phyloP scores from a whole-genome alignment of 306 rosid genomes.

The Glycine soja region DNA sequence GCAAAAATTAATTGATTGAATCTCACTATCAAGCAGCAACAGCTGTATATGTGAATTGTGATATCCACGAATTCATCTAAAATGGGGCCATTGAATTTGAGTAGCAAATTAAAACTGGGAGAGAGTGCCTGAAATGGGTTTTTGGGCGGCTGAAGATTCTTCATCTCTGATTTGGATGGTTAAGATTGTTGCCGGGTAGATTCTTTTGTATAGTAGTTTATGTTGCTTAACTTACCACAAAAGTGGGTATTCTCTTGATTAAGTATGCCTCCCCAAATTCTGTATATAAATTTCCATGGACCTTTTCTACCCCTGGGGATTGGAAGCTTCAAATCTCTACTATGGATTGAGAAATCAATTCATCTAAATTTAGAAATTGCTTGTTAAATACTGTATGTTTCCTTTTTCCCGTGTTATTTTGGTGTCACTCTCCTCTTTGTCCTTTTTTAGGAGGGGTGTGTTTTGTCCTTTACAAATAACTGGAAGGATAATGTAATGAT shows the following conservation, averaged over 20 bases:
- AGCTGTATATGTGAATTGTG: constrained; percentile 49
- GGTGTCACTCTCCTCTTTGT: background rate
- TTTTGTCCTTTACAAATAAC: background rate
- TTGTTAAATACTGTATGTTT: background rate
- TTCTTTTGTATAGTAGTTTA: constrained; percentile 50
- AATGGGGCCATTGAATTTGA: constrained; percentile 44
- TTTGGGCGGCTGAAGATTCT: constrained; percentile 44
- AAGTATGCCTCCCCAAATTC: constrained; percentile 17
- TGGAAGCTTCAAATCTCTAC: constrained; percentile 20
- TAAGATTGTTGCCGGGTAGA: constrained; percentile 38
- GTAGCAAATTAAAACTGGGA: constrained; percentile 31
- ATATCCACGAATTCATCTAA: constrained; percentile 49
- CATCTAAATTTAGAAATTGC: background rate
- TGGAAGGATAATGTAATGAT: background rate
- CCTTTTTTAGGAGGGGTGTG: background rate
- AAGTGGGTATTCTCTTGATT: constrained; percentile 20
- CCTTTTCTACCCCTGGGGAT: constrained; percentile 30
- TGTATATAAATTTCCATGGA: constrained; percentile 40
- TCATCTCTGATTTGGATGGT: constrained; percentile 42
- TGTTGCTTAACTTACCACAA: constrained; percentile 37
- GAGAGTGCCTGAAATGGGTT: constrained; percentile 41
- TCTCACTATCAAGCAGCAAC: constrained; percentile 54
- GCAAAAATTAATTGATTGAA: constrained; percentile 61
- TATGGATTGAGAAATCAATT: background rate
- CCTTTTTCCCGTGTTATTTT: background rate